Base-by-base conservation (phyloP, 2,329 filamentous ascomycete genomes). In the Xylariaceae sp. region DNA sequence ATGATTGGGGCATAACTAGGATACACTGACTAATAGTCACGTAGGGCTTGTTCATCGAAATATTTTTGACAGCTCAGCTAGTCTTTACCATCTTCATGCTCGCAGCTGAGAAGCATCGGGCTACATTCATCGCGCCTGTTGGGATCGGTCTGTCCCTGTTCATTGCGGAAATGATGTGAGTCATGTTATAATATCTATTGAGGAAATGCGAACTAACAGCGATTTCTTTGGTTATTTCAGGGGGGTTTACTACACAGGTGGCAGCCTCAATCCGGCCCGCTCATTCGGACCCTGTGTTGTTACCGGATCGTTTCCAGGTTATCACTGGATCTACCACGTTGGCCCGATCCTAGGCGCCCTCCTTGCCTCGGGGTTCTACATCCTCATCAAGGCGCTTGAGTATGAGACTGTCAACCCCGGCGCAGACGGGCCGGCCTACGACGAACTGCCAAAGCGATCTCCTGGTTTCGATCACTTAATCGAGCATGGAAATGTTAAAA, bases 111-210 rank as follows among this genome's bases (percentile, higher is more conserved):
- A 82, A 83, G 58, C 79, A 83, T 59, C 77, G 76, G 47, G 75
- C 73, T 1, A 83, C 79, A 0, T 83, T 73, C 57, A 65, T 83
- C 3, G 80, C 79, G 0, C 80, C 80, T 0, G 64, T 84, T 1
- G 80, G 78, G 1, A 83, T 85, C 50, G 82, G 81, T 0, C 59
- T 83, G 3, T 65, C 77, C 0, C 67, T 84, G 23, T 83, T 83
- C 56, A 69, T 83, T 21, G 55, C 55, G 20, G 47, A 52, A 47
- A 58, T 56, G 36, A 66, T 61, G 58, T 59, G 47, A 49, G 58
- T 36, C 7, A 8, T 20, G 7, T 36, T n/a, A n/a, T 16, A 7
- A 16, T 36, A 10, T 36, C n/a, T n/a, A n/a, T n/a, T n/a, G n/a
- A n/a, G n/a, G n/a, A n/a, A n/a, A n/a, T n/a, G n/a, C n/a, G n/a